Evolutionary conservation across 768 basidiomycete species (phyloP).

Genomic region (Hemileccinum rubropunctum): DNA sequence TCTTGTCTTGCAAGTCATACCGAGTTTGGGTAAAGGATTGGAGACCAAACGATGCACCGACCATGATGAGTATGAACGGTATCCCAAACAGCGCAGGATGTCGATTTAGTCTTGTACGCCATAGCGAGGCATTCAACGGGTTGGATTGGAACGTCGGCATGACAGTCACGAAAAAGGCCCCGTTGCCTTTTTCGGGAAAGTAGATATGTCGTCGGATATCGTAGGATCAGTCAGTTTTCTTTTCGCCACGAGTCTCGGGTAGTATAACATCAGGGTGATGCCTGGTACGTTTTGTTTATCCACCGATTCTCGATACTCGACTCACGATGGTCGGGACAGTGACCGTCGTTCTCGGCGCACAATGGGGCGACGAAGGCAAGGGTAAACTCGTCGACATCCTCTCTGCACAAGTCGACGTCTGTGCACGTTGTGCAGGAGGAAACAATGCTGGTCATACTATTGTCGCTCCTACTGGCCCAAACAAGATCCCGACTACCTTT

Average conservation of each 20-base stretch:
- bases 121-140: constrained; percentile 25
- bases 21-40: constrained; percentile 83
- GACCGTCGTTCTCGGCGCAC: constrained; percentile 80
- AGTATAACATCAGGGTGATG: constrained; percentile 18
- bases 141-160: constrained; percentile 52
- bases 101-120: constrained; percentile 45
- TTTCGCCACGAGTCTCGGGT: constrained; percentile 13
- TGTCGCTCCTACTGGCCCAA: constrained; percentile 70
- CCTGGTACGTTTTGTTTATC: constrained; percentile 16
- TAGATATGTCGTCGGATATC: neutral
- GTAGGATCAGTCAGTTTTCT: neutral
- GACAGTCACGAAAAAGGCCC: neutral
- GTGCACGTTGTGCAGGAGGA: constrained; percentile 95
- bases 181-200: constrained; percentile 17
- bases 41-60: constrained; percentile 82
- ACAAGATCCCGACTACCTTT: constrained; percentile 76
- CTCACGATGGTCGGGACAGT: constrained; percentile 31
- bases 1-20: constrained; percentile 85
- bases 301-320: constrained; percentile 1
- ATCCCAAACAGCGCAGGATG: constrained; percentile 79
- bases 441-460: constrained; percentile 99
- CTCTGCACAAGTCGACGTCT: constrained; percentile 84
- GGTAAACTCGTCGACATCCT: constrained; percentile 98
- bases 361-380: constrained; percentile 94
- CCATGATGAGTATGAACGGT: constrained; percentile 83